Percentiles rank a stretch among this genome's conserved stretches.
These are phyloP conservation scores for Lipomyces kockii DNA, from an alignment of 805 yeast genomes.

Conservation along the genomic window DNA sequence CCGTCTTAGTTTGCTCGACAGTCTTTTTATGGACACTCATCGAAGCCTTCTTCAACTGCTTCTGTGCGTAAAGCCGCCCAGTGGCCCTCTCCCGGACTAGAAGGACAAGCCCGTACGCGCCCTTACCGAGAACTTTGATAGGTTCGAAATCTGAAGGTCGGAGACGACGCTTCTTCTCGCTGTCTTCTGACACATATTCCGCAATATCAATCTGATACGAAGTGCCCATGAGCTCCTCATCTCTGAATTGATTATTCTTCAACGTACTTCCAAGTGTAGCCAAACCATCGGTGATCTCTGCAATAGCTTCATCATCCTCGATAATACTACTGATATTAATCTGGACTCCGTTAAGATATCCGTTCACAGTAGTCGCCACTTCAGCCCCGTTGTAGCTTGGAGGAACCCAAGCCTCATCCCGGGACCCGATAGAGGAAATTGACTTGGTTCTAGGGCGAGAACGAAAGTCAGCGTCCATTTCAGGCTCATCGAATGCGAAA, in stretches of 20 bases:
- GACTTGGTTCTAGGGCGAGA: conserved; percentile 21
- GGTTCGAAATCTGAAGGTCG: conserved; percentile 63
- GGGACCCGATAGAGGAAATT: conserved; percentile 28
- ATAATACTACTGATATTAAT: conserved; percentile 9
- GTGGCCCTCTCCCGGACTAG: conserved; percentile 69
- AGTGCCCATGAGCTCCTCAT: conserved; percentile 48
- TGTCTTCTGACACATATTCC: conserved; percentile 45
- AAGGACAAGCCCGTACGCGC: conserved; percentile 87
- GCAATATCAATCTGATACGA: conserved; percentile 58
- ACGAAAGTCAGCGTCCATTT: conserved; percentile 26
- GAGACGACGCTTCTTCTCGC: conserved; percentile 27
- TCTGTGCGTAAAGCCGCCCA: conserved; percentile 78
- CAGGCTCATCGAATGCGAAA: conserved; percentile 41
- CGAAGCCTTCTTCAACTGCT: conserved; percentile 81
- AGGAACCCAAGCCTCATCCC: conserved; percentile 24
- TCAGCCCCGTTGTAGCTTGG: conserved; percentile 6
- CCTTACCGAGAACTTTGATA: conserved; percentile 78
- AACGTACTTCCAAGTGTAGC: conserved; percentile 20
- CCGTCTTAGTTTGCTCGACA: conserved; percentile 79
- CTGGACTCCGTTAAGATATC: conserved; percentile 1
- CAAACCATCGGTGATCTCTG: conserved; percentile 5
- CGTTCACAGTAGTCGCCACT: background rate
- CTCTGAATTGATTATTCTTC: conserved; percentile 21
- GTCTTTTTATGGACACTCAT: conserved; percentile 63
- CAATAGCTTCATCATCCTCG: conserved; percentile 20